phyloP scores from a whole-genome alignment of 345 rosid species.

The Aquilaria yunnanensis region DNA sequence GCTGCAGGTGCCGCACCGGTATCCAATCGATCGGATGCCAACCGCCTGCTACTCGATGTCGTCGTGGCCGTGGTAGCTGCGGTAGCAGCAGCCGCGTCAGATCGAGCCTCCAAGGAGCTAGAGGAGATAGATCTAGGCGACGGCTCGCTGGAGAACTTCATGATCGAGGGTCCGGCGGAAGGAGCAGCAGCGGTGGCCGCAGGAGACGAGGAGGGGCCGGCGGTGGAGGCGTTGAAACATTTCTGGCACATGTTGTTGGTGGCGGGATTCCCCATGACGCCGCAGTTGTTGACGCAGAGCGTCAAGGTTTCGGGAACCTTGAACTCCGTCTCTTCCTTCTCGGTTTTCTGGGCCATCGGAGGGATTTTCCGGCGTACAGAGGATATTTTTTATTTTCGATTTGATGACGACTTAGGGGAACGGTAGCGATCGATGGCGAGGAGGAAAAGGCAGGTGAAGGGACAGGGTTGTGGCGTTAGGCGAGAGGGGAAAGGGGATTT shows the following conservation, averaged over 20 bases:
- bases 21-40: slow-evolving; percentile 18
- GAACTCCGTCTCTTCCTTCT: slow-evolving; percentile 94
- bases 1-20: slow-evolving; percentile 13
- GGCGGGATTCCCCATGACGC: slow-evolving; percentile 80
- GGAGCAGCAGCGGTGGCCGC: slow-evolving; percentile 4
- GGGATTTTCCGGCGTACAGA: slow-evolving; percentile 4
- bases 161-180: slow-evolving; percentile 27
- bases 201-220: slow-evolving; percentile 23
- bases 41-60: slow-evolving; percentile 11
- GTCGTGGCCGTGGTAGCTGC: slow-evolving; percentile 15
- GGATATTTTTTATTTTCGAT: neutral
- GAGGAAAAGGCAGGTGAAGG: neutral
- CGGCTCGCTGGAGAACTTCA: slow-evolving; percentile 39
- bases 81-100: neutral
- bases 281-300: slow-evolving; percentile 75
- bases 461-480: slow-evolving; percentile 4
- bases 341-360: slow-evolving; percentile 77
- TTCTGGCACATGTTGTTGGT: slow-evolving; percentile 97
- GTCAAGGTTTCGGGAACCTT: slow-evolving; percentile 76
- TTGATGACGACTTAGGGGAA: neutral
- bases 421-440: neutral
- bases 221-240: slow-evolving; percentile 67
- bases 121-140: slow-evolving; percentile 47
- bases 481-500: slow-evolving; percentile 21
- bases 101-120: slow-evolving; percentile 22